These are phyloP conservation scores for Parietichytrium sp. DNA, from an alignment of 108 stramenopile species.

Conservation along the genomic window DNA sequence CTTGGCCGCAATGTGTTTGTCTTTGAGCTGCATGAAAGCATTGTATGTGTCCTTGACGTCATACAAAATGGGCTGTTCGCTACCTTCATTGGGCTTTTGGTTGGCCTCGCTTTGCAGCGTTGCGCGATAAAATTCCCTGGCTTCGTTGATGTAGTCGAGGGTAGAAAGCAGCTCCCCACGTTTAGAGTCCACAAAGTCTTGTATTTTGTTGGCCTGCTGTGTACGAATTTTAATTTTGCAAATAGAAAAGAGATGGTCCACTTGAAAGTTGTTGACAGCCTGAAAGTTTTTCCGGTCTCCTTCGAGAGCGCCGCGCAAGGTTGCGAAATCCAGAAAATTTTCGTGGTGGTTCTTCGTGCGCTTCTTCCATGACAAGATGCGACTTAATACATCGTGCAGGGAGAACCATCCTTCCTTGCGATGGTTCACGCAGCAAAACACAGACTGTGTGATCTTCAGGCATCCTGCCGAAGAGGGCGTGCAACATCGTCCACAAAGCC, in stretches of 20 bases:
- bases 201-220: background rate
- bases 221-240: background rate
- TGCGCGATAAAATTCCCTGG: too few relatives aligned
- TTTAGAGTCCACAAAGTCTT: background rate
- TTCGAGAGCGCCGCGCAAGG: background rate
- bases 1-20: background rate
- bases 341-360: background rate
- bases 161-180: too few relatives aligned
- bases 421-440: constrained; percentile 2
- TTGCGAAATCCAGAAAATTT: background rate
- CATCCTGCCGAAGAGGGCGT: too few relatives aligned
- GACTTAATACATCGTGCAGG: background rate
- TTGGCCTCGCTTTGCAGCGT: too few relatives aligned
- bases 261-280: background rate
- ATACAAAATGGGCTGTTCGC: too few relatives aligned
- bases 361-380: background rate
- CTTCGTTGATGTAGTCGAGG: background rate
- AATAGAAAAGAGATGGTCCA: background rate
- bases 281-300: background rate
- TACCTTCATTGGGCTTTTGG: too few relatives aligned
- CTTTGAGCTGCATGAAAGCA: background rate
- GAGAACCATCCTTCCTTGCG: background rate
- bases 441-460: background rate
- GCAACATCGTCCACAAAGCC: too few relatives aligned
- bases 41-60: background rate